Base-by-base conservation (phyloP, 768 basidiomycete genomes). In the Clitopilus passeckerianus region DNA sequence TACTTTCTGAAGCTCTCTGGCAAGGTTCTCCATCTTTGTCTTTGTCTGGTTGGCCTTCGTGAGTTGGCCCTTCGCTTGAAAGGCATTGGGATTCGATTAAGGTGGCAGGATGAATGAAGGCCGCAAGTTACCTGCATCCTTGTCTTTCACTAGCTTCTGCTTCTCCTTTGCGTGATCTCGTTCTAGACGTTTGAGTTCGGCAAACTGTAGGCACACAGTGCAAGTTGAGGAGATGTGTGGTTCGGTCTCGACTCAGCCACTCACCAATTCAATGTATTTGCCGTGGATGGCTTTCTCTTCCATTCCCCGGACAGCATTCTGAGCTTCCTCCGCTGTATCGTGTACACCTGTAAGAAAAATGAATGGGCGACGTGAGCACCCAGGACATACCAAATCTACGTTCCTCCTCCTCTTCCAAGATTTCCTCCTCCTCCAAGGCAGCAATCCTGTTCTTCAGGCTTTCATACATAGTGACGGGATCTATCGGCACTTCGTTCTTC, bases 151-250 rank as follows among this genome's bases (percentile, higher is more conserved):
- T 30, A 94, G 78, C 68, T 94, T 94, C 77, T 94, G 92, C 72
- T 91, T 93, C 78, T 94, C 93, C 74, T 91, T 94, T 41, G 91
- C 87, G 67, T 93, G 89, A 68, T 93, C 92, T 63, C 93, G 83
- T 73, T 95, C 93, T 68, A 91, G 72, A 56, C 90, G 82, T 71
- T 93, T 93, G 70, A 92, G 76, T 72, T 94, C 92, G 66, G 91
- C 90, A 72, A 93, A 95, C 92, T 95, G 66, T 22, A 67, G 53
- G 64, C 68, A 56, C 60, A 59, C 59, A 58, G 59, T 66, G 60
- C 63, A 59, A 54, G 59, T 37, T 37, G 55, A 58, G 37, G 44
- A 34, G 22, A 35, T 23, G n/a, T 35, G 15, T 35, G 18, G 62
- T 33, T 60, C 59, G 59, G 61, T 65, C 60, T 67, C 62, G 58